Conservation (phyloP, 2,329 filamentous ascomycete genomes). For the Intubia oerlemansii region DNA sequence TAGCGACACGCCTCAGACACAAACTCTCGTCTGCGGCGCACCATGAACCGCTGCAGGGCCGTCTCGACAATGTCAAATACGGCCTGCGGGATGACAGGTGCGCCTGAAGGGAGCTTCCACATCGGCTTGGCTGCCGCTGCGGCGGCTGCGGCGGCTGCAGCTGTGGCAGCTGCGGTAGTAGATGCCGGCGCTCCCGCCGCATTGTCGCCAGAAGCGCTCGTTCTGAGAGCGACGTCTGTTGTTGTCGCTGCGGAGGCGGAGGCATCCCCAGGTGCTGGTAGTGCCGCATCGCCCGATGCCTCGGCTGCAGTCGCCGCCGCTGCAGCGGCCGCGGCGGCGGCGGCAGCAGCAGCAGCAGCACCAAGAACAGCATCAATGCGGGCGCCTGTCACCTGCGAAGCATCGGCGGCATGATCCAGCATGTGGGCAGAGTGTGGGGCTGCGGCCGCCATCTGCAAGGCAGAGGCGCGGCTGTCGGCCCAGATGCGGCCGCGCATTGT, state of each 20-base stretch:
- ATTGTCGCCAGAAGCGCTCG: too few species aligned
- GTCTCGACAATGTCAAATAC: conserved; percentile 73
- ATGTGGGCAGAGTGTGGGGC: too few species aligned
- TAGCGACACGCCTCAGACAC: conserved; percentile 87
- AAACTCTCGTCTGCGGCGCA: conserved; percentile 75
- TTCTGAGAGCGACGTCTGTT: too few species aligned
- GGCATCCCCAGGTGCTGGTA: too few species aligned
- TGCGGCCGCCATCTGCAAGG: conserved; percentile 60
- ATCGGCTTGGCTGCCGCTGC: conserved; percentile 34
- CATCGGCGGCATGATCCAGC: too few species aligned
- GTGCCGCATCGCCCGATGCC: conserved; percentile 25
- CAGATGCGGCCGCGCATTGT: conserved; percentile 79
- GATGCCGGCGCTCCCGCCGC: too few species aligned
- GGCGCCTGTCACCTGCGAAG: conserved; percentile 64
- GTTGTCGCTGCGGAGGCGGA: background rate
- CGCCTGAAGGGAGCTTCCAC: conserved; percentile 88
- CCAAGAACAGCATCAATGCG: too few species aligned
- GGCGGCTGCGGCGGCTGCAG: conserved; percentile 37
- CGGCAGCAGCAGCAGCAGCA: conserved; percentile 40
- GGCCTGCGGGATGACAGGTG: conserved; percentile 77
- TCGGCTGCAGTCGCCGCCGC: background rate
- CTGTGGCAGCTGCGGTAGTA: too few species aligned
- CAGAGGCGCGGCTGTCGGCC: conserved; percentile 76
- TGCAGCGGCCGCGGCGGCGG: background rate
- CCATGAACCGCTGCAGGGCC: conserved; percentile 59